Evolutionary conservation across 2,329 filamentous ascomycete genomes (phyloP).

Genomic region (Scedosporium minutisporum): DNA sequence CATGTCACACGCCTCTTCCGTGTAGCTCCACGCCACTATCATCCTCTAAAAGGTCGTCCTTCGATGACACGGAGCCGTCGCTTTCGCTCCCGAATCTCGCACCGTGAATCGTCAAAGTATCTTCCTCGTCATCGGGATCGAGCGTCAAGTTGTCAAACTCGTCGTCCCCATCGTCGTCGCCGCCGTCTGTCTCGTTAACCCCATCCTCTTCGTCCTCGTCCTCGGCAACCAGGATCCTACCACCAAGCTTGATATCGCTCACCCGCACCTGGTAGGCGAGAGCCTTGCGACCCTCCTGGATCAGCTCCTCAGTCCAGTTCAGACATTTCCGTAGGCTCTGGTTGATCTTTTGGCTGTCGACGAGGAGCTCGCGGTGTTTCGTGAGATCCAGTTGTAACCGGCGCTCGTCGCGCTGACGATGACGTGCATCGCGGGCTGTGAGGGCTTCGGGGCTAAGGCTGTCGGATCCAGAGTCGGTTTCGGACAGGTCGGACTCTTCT

Average conservation of each 20-base stretch:
- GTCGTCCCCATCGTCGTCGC: neutral
- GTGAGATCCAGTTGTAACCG: constrained; percentile 75
- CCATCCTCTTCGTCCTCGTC: constrained; percentile 40
- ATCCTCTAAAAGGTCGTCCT: neutral
- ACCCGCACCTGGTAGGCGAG: constrained; percentile 71
- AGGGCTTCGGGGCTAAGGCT: constrained; percentile 28
- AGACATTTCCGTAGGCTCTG: constrained; percentile 85
- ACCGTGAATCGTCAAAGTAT: constrained; percentile 16
- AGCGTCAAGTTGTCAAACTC: neutral
- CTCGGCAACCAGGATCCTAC: constrained; percentile 59
- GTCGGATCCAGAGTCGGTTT: constrained; percentile 13
- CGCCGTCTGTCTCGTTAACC: neutral
- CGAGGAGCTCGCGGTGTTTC: constrained; percentile 79
- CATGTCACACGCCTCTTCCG: neutral
- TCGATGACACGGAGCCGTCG: neutral
- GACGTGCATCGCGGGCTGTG: constrained; percentile 34
- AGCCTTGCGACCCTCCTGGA: constrained; percentile 79
- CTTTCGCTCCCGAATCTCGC: too few relatives aligned
- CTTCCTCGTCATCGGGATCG: constrained; percentile 7
- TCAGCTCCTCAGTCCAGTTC: constrained; percentile 81
- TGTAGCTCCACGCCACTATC: neutral
- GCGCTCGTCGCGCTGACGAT: constrained; percentile 69
- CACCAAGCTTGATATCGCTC: constrained; percentile 73
- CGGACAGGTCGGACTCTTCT: constrained; percentile 38
- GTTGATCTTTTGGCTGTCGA: constrained; percentile 92